Evolutionary conservation across 345 rosid genomes (phyloP), one percentile per base, ranked within the genome.

Genomic region (Citrus inodora): DNA sequence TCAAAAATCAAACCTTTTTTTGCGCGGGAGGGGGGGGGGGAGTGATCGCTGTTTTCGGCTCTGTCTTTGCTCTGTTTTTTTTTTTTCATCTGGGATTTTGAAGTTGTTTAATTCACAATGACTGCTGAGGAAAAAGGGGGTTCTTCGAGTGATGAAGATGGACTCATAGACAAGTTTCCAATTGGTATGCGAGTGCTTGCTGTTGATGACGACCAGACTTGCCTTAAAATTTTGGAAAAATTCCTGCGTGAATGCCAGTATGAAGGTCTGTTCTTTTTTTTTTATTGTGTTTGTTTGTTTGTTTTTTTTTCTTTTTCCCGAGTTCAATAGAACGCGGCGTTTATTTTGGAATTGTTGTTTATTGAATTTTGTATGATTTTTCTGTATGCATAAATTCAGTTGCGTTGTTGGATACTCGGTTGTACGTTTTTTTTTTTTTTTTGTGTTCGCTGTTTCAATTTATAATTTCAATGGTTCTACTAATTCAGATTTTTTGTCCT

Each of bases 121-220:
- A 74, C 78, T 33, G 89, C 80, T 35, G 87, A 84, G 76, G 84
- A 81, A 68, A 82, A 64, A 71, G 78, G 64, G 46, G 76, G 76
- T 66, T 62, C 67, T 62, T 70, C 48, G 37, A 77, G 21, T n/a
- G 66, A 76, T 55, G 87, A 81, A 62, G 86, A 86, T 68, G 80
- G 81, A 1, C 56, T 61, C 73, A 62, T 10, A 27, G 88, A 86
- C 78, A 28, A 69, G 70, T 87, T 92, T 65, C 93, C 92, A 28
- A 80, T 81, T 25, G 91, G 89, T 33, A 82, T 89, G 90, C 90
- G 90, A 68, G 89, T 92, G 77, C 76, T 92, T 35, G 94, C 92
- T 19, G 94, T 90, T 55, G 96, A 92, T 55, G 96, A 90, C 73
- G 90, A 92, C 80, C 91, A 86, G 21, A 86, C 78, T 56, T 92